A percentile compares a stretch with the other conserved stretches of the same genome.
Conservation (phyloP, 495 filamentous ascomycete species). For the Aspergillus baeticus region DNA sequence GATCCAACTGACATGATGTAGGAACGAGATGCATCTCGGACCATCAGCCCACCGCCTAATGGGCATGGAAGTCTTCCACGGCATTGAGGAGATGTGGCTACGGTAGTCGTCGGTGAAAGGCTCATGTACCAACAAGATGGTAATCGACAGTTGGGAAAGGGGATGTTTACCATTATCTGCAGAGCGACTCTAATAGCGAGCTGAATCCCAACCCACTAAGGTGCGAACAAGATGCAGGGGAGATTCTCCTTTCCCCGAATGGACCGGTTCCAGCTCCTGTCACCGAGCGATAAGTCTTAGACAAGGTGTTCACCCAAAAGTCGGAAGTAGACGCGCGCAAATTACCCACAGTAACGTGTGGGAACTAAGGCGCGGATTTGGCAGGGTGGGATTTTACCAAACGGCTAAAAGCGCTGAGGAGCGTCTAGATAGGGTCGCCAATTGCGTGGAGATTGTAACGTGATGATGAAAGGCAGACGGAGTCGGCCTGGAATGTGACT, state of each 20-base stretch:
- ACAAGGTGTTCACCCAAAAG: constrained; percentile 8
- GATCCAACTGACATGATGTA: constrained; percentile 21
- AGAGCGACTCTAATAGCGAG: constrained; percentile 3
- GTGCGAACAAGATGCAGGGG: not conserved
- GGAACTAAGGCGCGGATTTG: constrained; percentile 4
- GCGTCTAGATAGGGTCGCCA: constrained; percentile 9
- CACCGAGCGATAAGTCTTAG: constrained; percentile 12
- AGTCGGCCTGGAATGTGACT: constrained; percentile 1
- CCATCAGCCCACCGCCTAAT: constrained; percentile 49
- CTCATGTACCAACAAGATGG: not conserved
- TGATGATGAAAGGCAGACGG: constrained; percentile 12
- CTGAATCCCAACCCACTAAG: constrained; percentile 13
- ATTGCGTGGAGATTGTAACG: constrained; percentile 7
- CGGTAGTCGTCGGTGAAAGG: constrained; percentile 10
- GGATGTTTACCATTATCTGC: constrained; percentile 1
- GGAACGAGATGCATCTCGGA: constrained; percentile 54
- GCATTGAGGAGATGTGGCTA: constrained; percentile 39
- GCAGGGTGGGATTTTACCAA: constrained; percentile 23
- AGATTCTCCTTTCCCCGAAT: not conserved
- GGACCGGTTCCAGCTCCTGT: not conserved
- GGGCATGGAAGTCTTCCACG: constrained; percentile 45
- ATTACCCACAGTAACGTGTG: not conserved
- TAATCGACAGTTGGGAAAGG: constrained; percentile 6
- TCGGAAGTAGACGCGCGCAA: not conserved
- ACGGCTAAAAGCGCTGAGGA: not conserved